Evolutionary conservation across 129 eudicot species (phyloP).

Genomic region (Chrysanthemum seticuspe): DNA sequence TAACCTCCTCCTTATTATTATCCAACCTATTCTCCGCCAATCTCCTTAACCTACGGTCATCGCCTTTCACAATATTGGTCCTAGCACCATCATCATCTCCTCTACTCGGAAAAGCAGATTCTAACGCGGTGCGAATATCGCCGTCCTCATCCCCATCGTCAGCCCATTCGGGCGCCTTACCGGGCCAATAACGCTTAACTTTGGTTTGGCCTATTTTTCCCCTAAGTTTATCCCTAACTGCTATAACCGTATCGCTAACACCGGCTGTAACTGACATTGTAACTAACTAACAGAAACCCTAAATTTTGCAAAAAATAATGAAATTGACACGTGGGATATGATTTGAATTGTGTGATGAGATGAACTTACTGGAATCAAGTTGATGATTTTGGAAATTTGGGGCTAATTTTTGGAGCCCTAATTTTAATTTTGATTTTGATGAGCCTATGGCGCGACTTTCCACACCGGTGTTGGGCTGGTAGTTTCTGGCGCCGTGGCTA

Average conservation of each 20-base stretch:
- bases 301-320: slow-evolving; percentile 1
- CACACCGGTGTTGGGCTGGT: too few species aligned
- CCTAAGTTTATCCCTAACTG: slow-evolving; percentile 79
- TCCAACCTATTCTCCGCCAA: slow-evolving; percentile 74
- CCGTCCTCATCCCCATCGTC: slow-evolving; percentile 78
- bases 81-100: slow-evolving; percentile 14
- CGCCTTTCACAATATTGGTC: slow-evolving; percentile 32
- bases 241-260: slow-evolving; percentile 75
- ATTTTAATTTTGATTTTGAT: too few species aligned
- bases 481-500: too few species aligned
- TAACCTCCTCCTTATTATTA: slow-evolving; percentile 63
- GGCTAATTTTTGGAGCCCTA: too few species aligned
- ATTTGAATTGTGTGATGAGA: background rate
- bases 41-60: slow-evolving; percentile 78
- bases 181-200: slow-evolving; percentile 98
- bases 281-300: slow-evolving; percentile 13
- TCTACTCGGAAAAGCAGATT: slow-evolving; percentile 64
- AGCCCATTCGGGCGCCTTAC: slow-evolving; percentile 92
- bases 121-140: slow-evolving; percentile 61
- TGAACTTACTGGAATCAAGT: too few species aligned
- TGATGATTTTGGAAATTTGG: too few species aligned
- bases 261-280: slow-evolving; percentile 94
- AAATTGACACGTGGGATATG: background rate
- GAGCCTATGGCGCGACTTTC: too few species aligned
- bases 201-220: slow-evolving; percentile 93